Conservation (phyloP, 2,329 filamentous ascomycete genomes). For the Fusarium virguliforme region DNA sequence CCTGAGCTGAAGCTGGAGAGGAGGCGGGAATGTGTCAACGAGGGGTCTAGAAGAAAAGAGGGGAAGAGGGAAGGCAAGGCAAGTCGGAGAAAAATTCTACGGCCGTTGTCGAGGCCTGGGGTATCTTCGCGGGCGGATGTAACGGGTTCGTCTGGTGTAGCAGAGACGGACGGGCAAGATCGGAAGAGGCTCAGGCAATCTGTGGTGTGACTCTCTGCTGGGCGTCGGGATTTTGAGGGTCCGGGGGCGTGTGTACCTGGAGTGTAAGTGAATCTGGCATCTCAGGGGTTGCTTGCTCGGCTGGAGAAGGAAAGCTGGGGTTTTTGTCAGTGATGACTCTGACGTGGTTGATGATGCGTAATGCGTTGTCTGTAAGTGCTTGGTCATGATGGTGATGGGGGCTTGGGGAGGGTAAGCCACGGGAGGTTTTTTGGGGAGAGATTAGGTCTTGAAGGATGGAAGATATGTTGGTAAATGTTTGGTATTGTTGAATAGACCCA, state of each 20-base stretch:
- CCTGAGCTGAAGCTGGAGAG: slow-evolving; percentile 12
- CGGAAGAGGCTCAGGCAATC: slow-evolving; percentile 36
- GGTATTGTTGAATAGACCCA: not conserved
- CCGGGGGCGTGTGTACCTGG: slow-evolving; percentile 1
- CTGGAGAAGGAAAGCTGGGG: not conserved
- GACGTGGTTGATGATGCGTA: slow-evolving; percentile 3
- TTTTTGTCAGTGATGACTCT: not conserved
- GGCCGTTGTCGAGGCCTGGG: slow-evolving; percentile 8
- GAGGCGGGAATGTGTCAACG: slow-evolving; percentile 25
- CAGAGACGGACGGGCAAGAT: slow-evolving; percentile 28
- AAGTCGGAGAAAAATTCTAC: slow-evolving; percentile 8
- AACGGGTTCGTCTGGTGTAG: slow-evolving; percentile 8
- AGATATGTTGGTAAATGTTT: accelerated
- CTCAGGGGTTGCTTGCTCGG: slow-evolving; percentile 3
- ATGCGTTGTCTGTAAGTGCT: slow-evolving; percentile 11
- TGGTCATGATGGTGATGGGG: not conserved
- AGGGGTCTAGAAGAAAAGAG: slow-evolving; percentile 20
- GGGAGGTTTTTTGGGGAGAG: not conserved
- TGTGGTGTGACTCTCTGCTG: slow-evolving; percentile 41
- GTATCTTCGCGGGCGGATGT: slow-evolving; percentile 16
- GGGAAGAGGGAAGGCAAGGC: not conserved
- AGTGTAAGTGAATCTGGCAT: slow-evolving; percentile 8
- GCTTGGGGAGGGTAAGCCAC: not conserved
- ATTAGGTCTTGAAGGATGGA: not conserved
- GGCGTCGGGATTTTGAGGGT: slow-evolving; percentile 37